phyloP scores from a whole-genome alignment of 208 protist species.

The Acanthamoeba royreba region DNA sequence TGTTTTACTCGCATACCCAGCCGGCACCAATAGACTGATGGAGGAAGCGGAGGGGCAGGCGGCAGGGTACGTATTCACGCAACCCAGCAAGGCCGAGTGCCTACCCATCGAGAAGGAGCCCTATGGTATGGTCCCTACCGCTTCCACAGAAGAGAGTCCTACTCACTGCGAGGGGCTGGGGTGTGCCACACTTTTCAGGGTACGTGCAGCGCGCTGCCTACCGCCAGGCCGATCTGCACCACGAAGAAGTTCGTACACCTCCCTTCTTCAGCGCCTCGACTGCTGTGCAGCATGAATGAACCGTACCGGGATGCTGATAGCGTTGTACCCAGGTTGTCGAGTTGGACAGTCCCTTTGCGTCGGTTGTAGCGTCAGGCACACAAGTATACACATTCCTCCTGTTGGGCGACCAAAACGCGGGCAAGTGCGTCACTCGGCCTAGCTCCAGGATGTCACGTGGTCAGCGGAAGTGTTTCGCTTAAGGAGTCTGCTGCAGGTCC shows the following conservation, averaged over 20 bases:
- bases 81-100: neutral
- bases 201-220: constrained; percentile 28
- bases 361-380: constrained; percentile 41
- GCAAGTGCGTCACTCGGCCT: neutral
- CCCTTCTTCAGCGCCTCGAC: neutral
- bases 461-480: neutral
- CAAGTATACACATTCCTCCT: constrained; percentile 54
- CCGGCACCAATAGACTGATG: no score
- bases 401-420: constrained; percentile 55
- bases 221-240: constrained; percentile 51
- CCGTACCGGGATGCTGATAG: neutral
- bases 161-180: neutral
- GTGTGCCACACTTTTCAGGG: neutral
- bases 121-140: neutral
- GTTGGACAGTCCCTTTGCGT: constrained; percentile 57
- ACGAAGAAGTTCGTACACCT: constrained; percentile 32
- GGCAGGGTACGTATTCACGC: no score
- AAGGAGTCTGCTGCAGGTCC: neutral
- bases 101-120: neutral
- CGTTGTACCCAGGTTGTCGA: constrained; percentile 3
- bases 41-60: no score
- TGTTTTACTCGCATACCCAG: no score
- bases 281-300: neutral
- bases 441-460: neutral
- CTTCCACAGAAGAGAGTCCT: no score